Evolutionary conservation across 257 asterid species (phyloP), one percentile per base, ranked within the genome.

Genomic region (Fraxinus pennsylvanica): DNA sequence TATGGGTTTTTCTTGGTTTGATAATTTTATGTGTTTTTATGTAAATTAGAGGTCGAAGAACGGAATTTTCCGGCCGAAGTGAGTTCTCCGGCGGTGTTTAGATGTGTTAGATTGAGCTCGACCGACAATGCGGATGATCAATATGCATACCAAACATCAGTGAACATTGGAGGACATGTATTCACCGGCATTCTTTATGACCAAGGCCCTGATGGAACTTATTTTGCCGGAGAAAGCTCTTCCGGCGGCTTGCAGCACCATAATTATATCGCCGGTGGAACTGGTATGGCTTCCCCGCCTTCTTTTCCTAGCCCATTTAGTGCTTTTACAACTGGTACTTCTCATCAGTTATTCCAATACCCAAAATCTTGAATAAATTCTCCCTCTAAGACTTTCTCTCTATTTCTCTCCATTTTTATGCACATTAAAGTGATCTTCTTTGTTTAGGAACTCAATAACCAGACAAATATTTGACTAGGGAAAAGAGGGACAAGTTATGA

Each of bases 151-250:
- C 97, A 90, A 79, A 87, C 98, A 50, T 87, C 96, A 6, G 92
- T 91, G 74, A 90, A 85, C 82, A 90, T 93, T 33, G 92, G 87
- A 10, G 96, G 98, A 15, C 97, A 86, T 70, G 77, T 88, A 10
- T 93, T 93, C 81, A 88, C 92, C 2, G 98, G 98, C 0, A 84
- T 93, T n/a, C 86, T 93, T 41, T 93, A 90, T 66, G 97, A 93
- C 75, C 97, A 93, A 65, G 97, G 98, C 0, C 80, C 84, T 0
- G 85, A 76, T 6, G 75, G 36, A 68, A 74, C 81, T 59, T 78
- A 67, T 71, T 69, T 78, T 0, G 71, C 87, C 63, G 92, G 90
- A 59, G 91, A 88, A 75, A 84, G 84, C 82, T 74, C 87, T 17
- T 85, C 88, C 19, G 78, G 78, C 3, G 73, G 81, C 14, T 75